Evolutionary conservation across 169 alveolate genomes (phyloP), one percentile per base, ranked within the genome.

Genomic region (Cyclospora cayetanensis): DNA sequence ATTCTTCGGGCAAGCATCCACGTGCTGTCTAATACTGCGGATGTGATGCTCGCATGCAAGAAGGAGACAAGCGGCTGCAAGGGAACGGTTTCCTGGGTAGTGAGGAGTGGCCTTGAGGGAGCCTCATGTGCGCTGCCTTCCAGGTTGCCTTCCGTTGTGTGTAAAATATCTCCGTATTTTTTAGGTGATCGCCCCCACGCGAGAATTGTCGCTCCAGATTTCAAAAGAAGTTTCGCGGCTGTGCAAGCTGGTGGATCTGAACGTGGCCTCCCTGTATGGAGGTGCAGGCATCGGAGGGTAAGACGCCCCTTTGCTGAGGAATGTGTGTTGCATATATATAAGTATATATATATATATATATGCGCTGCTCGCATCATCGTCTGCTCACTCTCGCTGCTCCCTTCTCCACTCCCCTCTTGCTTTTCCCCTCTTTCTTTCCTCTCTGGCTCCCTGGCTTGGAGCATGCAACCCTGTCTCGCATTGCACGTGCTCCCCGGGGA

Each of bases 121-220:
- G 5, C 7, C 35, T 31, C n/a, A 31, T 18, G 18, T 9, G 60
- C 60, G 60, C 60, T 9, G 60, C 60, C 25, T 18, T 11, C 25
- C 9, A 18, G 60, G 18, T 50, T 50, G 60, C 25, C 18, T 50
- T 50, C 25, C 60, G 60, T 50, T 63, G 76, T 29, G 15, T 63
- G 76, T 29, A 29, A n/a, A n/a, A n/a, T n/a, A n/a, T n/a, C n/a
- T n/a, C n/a, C n/a, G n/a, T 25, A n/a, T 31, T 20, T 34, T 7
- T 11, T 52, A 90, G 93, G 93, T 90, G 53, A 90, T 98, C 43
- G 98, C 98, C 29, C 99, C 99, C 35, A 98, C 99, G 34, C 97
- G 99, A 94, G 99, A 98, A 93, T 91, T 98, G 70, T 98, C 98
- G 53, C 97, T 95, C 39, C 99, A 98, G 93, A 99, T 97, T 79